Percentiles rank a stretch among this genome's conserved stretches.
phyloP scores from a whole-genome alignment of 2,329 filamentous ascomycete genomes.

The Didymella sp. region DNA sequence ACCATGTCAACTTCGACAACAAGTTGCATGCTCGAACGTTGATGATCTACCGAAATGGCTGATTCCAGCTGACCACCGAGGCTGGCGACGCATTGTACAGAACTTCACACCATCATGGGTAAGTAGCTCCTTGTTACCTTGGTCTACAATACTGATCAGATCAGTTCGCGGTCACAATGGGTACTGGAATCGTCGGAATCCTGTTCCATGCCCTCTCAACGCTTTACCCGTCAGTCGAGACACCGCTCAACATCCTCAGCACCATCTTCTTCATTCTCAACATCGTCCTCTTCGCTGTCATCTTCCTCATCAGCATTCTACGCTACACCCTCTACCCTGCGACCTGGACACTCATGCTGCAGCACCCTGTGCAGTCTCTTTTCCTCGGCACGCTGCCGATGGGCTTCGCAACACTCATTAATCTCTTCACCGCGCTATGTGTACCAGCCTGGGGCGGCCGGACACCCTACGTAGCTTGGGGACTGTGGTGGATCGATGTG shows the following conservation, averaged over 20 bases:
- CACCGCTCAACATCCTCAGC: conserved; percentile 61
- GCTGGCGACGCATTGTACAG: conserved; percentile 42
- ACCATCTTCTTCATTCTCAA: conserved; percentile 68
- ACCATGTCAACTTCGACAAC: conserved; percentile 15
- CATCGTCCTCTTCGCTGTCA: conserved; percentile 60
- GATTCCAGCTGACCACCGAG: conserved; percentile 30
- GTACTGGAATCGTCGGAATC: conserved; percentile 55
- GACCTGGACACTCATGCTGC: conserved; percentile 71
- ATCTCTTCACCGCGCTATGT: conserved; percentile 69
- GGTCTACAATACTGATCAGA: neutral
- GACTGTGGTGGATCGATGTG: conserved; percentile 58
- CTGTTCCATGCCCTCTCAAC: conserved; percentile 65
- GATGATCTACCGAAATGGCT: conserved; percentile 34
- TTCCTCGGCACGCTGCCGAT: conserved; percentile 73
- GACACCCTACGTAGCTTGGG: conserved; percentile 55
- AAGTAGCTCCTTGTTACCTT: neutral
- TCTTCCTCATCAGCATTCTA: conserved; percentile 61
- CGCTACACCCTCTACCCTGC: conserved; percentile 70
- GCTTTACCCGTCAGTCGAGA: conserved; percentile 58
- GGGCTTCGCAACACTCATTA: conserved; percentile 71
- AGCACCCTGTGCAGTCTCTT: conserved; percentile 69
- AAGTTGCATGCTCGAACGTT: neutral
- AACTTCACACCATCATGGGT: conserved; percentile 49
- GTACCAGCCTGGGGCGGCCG: conserved; percentile 64
- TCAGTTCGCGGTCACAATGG: conserved; percentile 36